Percentiles rank a stretch among this genome's conserved stretches.
These are phyloP conservation scores for Ustanciosporium gigantosporum DNA, from an alignment of 1,284 basidiomycete genomes.

Conservation along the genomic window DNA sequence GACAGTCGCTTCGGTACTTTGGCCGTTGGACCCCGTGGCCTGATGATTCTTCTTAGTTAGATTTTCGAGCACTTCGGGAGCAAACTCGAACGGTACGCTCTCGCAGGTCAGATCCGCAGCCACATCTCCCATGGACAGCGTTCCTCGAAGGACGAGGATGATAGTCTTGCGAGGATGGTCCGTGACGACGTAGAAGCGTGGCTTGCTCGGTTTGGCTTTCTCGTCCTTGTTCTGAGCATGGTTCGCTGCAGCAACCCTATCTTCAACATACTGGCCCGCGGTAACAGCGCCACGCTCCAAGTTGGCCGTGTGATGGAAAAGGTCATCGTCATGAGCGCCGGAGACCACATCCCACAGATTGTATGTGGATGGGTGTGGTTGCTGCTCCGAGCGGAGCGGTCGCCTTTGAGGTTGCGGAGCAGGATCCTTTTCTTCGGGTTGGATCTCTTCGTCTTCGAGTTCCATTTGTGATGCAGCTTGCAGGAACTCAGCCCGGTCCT, in stretches of 20 bases:
- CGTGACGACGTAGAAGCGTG: constrained; percentile 54
- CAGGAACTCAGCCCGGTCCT: constrained; percentile 37
- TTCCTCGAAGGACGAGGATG: constrained; percentile 54
- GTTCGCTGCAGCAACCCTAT: background rate
- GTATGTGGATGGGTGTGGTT: constrained; percentile 20
- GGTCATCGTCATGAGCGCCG: constrained; percentile 48
- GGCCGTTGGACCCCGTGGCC: background rate
- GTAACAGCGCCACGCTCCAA: constrained; percentile 32
- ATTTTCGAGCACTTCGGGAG: constrained; percentile 11
- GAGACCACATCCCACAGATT: constrained; percentile 45
- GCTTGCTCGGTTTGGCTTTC: constrained; percentile 32
- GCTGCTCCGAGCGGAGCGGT: background rate
- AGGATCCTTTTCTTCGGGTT: background rate
- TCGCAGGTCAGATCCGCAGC: constrained; percentile 60
- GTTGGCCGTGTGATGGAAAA: constrained; percentile 49
- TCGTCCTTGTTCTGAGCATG: constrained; percentile 6
- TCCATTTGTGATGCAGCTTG: constrained; percentile 45
- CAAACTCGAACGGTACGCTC: constrained; percentile 25
- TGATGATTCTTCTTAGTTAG: constrained; percentile 1
- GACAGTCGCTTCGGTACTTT: background rate
- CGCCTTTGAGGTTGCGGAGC: too few relatives aligned
- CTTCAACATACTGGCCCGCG: constrained; percentile 37
- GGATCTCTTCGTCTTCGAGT: constrained; percentile 23
- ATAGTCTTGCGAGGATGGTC: constrained; percentile 48
- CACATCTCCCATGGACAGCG: constrained; percentile 54